Evolutionary conservation across 2,329 filamentous ascomycete genomes (phyloP), one percentile per base, ranked within the genome.

Genomic region (Xylaria sp.): DNA sequence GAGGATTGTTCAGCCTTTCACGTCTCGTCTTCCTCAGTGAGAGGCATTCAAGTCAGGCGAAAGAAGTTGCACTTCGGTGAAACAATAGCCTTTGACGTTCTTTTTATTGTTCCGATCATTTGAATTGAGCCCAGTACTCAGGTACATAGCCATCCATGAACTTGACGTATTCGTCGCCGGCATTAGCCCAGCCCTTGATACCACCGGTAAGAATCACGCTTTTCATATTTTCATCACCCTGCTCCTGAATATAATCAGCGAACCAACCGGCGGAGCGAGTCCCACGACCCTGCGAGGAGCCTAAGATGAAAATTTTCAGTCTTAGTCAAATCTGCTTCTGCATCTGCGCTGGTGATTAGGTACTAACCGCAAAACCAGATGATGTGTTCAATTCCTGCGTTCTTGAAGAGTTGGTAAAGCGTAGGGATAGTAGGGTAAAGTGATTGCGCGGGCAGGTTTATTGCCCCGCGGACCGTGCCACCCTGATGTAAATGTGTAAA

Each of bases 241-340:
- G 70, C 1, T 80, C 75, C 2, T 72, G 69, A 31, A 87, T 72
- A 60, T 84, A 77, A 69, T 87, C 85, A 3, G 75, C 76, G 68
- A 87, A 83, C 84, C 84, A 87, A 7, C 77, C 79, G 1, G 83
- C 83, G 1, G 82, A 79, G n/a, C 85, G 78, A 2, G 77, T 81
- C 2, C 84, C 86, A 2, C 85, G 81, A 4, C 84, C 85, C 2
- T 67, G 65, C 1, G 83, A 87, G 1, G 85, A 87, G 2, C 81
- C 85, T 87, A 40, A 28, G 37, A 8, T 2, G 4, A 45, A 50
- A 59, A 12, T 5, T 31, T 15, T 62, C 19, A 65, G 42, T 49
- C 23, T 28, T 19, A 11, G 23, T 17, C 11, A 17, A 14, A 11
- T 37, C 4, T n/a, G 21, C 8, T 43, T 12, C n/a, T n/a, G n/a